phyloP scores from a whole-genome alignment of 2,329 filamentous ascomycete species.

The Pseudogymnoascus pannorum region DNA sequence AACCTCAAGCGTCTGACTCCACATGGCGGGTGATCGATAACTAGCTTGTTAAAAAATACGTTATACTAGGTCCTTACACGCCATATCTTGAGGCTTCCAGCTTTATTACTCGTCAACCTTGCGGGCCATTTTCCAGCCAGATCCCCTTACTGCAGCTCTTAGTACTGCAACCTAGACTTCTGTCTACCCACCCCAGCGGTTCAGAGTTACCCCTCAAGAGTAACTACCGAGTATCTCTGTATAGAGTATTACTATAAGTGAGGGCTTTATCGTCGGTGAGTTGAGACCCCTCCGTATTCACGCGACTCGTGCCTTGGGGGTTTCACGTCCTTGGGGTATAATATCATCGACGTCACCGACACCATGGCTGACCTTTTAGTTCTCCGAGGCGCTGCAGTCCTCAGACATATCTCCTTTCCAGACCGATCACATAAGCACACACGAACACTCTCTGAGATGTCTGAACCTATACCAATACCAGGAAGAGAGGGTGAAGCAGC shows the following conservation, averaged over 20 bases:
- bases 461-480: constrained; percentile 34
- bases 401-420: constrained; percentile 36
- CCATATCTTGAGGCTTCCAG: not conserved
- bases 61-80: not conserved
- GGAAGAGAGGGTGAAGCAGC: constrained; percentile 13
- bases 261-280: not conserved
- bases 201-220: constrained; percentile 1
- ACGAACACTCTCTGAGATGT: constrained; percentile 39
- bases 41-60: constrained; percentile 1
- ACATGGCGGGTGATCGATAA: constrained; percentile 5
- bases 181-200: not conserved
- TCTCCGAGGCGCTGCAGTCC: constrained; percentile 34
- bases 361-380: constrained; percentile 38
- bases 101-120: not conserved
- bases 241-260: not conserved
- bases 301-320: not conserved
- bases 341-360: constrained; percentile 6
- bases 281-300: not conserved
- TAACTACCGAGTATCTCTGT: not conserved
- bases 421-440: constrained; percentile 31
- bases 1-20: not conserved
- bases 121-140: not conserved
- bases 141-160: not conserved
- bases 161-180: not conserved
- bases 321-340: not conserved